These are phyloP conservation scores for Carex kokanica DNA, from an alignment of 176 grass and related monocot genomes.

Conservation along the genomic window DNA sequence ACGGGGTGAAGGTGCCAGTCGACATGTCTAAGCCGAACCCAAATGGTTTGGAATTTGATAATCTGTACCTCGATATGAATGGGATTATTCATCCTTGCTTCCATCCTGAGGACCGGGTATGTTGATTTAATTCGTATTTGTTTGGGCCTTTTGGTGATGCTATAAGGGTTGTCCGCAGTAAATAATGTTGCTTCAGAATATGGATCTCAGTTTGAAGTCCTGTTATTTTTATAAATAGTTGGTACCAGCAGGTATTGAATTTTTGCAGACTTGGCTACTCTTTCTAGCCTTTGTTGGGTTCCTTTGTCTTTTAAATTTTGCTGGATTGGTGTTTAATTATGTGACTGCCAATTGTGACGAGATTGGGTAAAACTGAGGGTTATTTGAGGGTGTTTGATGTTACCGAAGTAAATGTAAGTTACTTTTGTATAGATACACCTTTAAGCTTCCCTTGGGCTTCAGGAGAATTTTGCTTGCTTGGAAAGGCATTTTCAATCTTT, in stretches of 20 bases:
- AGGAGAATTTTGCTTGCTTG: background rate
- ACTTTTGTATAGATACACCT: background rate
- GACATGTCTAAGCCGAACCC: constrained; percentile 90
- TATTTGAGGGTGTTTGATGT: background rate
- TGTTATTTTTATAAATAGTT: background rate
- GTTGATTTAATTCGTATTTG: constrained; percentile 2
- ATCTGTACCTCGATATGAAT: constrained; percentile 93
- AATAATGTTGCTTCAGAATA: background rate
- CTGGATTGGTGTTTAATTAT: constrained; percentile 10
- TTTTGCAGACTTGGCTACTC: background rate
- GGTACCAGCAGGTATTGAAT: background rate
- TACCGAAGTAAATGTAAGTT: background rate
- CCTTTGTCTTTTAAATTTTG: background rate
- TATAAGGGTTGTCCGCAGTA: background rate
- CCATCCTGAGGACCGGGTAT: constrained; percentile 69
- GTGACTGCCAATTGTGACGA: background rate
- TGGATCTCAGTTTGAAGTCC: background rate
- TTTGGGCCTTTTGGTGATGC: background rate
- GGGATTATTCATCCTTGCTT: constrained; percentile 87
- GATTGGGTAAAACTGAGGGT: background rate
- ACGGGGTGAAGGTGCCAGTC: constrained; percentile 75
- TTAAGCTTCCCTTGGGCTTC: background rate
- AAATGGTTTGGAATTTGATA: constrained; percentile 71
- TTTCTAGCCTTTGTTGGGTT: background rate
- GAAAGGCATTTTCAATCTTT: background rate